Conservation (phyloP, 441 rosid genomes). For the Brassica balearica region DNA sequence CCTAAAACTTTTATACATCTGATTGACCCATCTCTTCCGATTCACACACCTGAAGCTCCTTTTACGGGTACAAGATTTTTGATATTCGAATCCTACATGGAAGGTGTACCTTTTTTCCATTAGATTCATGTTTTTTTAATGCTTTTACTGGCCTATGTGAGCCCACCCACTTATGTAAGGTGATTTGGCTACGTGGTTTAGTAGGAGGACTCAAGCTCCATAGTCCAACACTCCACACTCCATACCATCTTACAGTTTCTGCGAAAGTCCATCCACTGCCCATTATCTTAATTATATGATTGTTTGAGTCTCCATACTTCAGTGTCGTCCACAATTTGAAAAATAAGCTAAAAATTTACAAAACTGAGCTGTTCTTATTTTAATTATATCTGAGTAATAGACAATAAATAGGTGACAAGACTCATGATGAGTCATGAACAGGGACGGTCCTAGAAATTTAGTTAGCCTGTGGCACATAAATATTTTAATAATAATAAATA, state of each 20-base stretch:
- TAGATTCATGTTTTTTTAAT: not conserved
- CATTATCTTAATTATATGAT: not conserved
- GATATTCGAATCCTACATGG: not conserved
- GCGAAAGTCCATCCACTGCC: not conserved
- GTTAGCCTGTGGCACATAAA: too few relatives aligned
- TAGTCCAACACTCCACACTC: not conserved
- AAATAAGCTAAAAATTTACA: not conserved
- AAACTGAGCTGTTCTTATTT: not conserved
- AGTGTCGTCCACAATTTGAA: not conserved
- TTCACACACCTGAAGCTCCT: not conserved
- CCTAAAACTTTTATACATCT: not conserved
- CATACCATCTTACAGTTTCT: not conserved
- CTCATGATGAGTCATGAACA: not conserved
- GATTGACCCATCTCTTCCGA: not conserved
- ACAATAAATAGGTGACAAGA: conserved; percentile 2
- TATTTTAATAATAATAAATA: too few relatives aligned
- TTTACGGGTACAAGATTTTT: not conserved
- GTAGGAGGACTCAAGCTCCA: not conserved
- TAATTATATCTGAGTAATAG: not conserved
- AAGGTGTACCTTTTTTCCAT: too few relatives aligned
- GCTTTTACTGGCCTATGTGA: not conserved
- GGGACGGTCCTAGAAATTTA: too few relatives aligned
- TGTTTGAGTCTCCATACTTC: conserved; percentile 3
- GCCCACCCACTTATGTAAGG: not conserved
- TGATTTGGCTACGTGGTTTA: not conserved